Percentiles rank a stretch among this genome's conserved stretches.
These are phyloP conservation scores for Batrachochytrium dendrobatidis DNA, from an alignment of 371 early-diverging fungal genomes.

Conservation along the genomic window DNA sequence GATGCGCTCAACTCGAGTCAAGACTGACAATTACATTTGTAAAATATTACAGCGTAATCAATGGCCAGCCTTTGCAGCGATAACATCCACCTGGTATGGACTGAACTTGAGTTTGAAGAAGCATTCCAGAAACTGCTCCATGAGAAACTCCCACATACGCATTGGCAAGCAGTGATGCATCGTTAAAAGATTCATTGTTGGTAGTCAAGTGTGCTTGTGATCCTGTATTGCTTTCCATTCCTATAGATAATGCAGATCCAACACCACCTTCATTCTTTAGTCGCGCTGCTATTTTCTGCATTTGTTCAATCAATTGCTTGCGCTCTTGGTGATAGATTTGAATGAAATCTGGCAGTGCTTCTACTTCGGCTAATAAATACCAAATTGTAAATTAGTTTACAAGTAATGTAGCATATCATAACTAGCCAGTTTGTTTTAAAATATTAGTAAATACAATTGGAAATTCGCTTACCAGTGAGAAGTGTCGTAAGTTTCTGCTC, in stretches of 20 bases:
- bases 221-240: too few relatives aligned
- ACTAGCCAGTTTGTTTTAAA: too few relatives aligned
- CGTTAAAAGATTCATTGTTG: background rate
- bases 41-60: background rate
- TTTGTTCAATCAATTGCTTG: slow-evolving; percentile 1
- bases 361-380: slow-evolving; percentile 12
- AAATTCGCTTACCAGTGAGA: slow-evolving; percentile 5
- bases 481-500: slow-evolving; percentile 8
- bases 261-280: background rate
- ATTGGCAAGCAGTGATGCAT: background rate
- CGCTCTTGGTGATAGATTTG: slow-evolving; percentile 14
- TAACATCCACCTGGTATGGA: background rate
- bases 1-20: too few relatives aligned
- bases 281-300: slow-evolving; percentile 5
- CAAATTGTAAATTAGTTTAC: background rate
- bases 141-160: background rate
- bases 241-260: background rate
- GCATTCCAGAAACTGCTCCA: background rate
- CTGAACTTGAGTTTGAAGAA: background rate
- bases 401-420: background rate
- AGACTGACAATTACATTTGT: too few relatives aligned
- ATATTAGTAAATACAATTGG: background rate
- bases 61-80: background rate
- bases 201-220: background rate
- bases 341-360: slow-evolving; percentile 16